A percentile compares a stretch with the other conserved stretches of the same genome.
phyloP scores from a whole-genome alignment of 73 alveolate species.

The Uronychia binucleata region DNA sequence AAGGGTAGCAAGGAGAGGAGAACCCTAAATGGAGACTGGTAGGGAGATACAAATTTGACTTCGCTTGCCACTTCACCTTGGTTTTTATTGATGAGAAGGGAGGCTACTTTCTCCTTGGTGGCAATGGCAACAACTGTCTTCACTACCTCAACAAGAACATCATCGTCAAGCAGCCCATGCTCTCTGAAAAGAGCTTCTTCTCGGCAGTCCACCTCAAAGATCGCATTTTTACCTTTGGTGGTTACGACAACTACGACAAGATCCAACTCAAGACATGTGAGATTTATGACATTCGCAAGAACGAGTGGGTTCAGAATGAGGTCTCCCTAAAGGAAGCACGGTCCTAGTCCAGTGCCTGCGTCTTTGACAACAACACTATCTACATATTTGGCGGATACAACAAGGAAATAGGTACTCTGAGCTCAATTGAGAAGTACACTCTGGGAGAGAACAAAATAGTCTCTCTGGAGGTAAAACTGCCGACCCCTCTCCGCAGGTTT shows the following conservation, averaged over 20 bases:
- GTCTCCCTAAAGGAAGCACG: conserved; percentile 38
- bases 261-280: conserved; percentile 82
- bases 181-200: conserved; percentile 85
- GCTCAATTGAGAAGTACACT: conserved; percentile 83
- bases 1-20: conserved; percentile 7
- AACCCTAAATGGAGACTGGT: conserved; percentile 58
- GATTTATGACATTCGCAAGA: conserved; percentile 78
- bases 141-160: conserved; percentile 73
- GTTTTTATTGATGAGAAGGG: conserved; percentile 66
- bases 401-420: conserved; percentile 90
- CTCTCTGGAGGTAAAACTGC: conserved; percentile 76
- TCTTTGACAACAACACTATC: conserved; percentile 52
- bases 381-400: conserved; percentile 96
- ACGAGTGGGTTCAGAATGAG: conserved; percentile 72
- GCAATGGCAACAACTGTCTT: conserved; percentile 79
- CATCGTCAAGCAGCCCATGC: conserved; percentile 76
- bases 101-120: conserved; percentile 89
- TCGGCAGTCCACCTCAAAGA: conserved; percentile 68
- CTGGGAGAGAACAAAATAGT: conserved; percentile 79
- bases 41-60: conserved; percentile 85
- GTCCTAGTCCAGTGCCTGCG: conserved; percentile 44
- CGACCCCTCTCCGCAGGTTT: conserved; percentile 94
- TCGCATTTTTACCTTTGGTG: conserved; percentile 92
- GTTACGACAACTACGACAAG: conserved; percentile 91
- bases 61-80: conserved; percentile 77